Conservation (phyloP, 768 basidiomycete genomes). For the Lepiota brunneoincarnata region DNA sequence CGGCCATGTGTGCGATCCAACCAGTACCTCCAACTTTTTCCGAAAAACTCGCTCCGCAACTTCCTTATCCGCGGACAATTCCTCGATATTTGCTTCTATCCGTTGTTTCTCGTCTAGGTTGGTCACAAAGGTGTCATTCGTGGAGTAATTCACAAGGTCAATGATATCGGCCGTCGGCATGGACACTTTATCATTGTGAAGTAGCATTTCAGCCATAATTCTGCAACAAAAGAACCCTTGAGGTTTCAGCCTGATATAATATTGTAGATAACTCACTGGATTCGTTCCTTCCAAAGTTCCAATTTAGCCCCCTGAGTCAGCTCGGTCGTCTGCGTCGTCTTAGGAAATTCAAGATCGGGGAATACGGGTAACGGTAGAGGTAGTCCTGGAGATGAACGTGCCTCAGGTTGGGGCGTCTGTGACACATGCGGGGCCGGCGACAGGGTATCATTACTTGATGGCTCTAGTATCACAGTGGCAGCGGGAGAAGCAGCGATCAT, state of each 20-base stretch:
- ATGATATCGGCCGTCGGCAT: conserved; percentile 1
- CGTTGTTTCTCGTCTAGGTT: conserved; percentile 3
- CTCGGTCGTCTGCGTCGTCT: neutral
- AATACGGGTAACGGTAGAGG: conserved; percentile 10
- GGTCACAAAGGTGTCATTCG: neutral
- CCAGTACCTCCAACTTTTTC: neutral
- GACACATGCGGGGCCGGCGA: no score
- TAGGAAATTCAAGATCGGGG: conserved; percentile 1
- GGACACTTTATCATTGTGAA: neutral
- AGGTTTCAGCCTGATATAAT: neutral
- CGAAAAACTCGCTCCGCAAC: neutral
- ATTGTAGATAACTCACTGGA: conserved; percentile 12
- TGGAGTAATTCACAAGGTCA: conserved; percentile 3
- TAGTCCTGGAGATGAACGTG: neutral
- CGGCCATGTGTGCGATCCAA: conserved; percentile 12
- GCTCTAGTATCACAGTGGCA: no score
- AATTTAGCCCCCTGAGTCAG: conserved; percentile 10
- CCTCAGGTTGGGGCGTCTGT: no score
- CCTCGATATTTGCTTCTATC: neutral
- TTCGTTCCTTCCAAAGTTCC: conserved; percentile 17
- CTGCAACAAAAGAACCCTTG: neutral
- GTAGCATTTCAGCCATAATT: conserved; percentile 6
- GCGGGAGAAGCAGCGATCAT: no score
- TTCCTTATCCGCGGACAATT: neutral
- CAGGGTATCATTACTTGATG: no score